Conservation (phyloP, 2,329 filamentous ascomycete genomes). For the Diaporthe capsici region DNA sequence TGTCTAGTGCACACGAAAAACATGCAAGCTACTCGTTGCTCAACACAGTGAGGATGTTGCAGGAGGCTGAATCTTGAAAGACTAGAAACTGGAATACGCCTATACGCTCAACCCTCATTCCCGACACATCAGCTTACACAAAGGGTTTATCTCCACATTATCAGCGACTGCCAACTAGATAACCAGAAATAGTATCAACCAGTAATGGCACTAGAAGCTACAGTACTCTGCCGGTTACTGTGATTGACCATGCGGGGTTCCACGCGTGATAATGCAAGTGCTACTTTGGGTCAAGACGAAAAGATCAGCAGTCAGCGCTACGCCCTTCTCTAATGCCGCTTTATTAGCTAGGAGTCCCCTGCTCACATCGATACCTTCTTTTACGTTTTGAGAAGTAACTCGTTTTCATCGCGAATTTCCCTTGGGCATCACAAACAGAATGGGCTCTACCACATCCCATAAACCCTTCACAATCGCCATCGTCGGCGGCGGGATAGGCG, state of each 20-base stretch:
- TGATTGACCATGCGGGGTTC: conserved; percentile 20
- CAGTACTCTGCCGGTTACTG: not conserved
- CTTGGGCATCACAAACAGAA: not conserved
- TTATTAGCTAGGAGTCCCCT: not conserved
- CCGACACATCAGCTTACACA: not conserved
- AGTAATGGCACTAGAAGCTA: not conserved
- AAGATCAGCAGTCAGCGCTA: conserved; percentile 15
- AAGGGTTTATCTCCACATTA: not conserved
- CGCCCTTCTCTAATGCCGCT: not conserved
- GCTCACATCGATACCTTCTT: not conserved
- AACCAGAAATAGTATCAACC: not conserved
- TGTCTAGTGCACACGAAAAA: not conserved
- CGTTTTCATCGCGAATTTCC: too few relatives aligned
- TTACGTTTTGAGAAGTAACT: not conserved
- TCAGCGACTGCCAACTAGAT: not conserved
- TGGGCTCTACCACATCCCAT: not conserved
- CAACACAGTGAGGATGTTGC: not conserved
- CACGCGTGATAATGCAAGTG: not conserved
- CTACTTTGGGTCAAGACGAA: not conserved
- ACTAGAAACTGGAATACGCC: not conserved
- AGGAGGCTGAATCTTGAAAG: not conserved
- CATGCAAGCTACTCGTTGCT: not conserved
- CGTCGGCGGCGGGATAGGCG: conserved; percentile 71
- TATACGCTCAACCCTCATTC: not conserved
- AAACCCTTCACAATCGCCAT: conserved; percentile 60